These are phyloP conservation scores for Globisporangium cylindrosporum DNA, from an alignment of 352 stramenopile genomes.

Conservation along the genomic window DNA sequence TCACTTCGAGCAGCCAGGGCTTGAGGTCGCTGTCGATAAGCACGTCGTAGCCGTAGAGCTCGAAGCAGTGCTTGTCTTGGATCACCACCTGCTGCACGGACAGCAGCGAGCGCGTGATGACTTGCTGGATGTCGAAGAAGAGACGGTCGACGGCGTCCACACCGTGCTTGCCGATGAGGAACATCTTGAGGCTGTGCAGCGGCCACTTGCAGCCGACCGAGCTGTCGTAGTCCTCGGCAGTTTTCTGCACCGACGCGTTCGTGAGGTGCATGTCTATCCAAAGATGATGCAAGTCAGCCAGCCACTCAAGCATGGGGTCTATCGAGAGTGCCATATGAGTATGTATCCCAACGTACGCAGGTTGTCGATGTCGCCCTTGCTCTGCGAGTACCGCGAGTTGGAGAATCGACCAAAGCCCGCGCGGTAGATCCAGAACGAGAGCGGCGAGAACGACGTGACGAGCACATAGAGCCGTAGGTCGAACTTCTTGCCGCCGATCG, in stretches of 20 bases:
- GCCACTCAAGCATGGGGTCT: neutral
- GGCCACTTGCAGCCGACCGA: conserved; percentile 67
- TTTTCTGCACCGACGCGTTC: conserved; percentile 92
- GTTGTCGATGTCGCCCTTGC: conserved; percentile 31
- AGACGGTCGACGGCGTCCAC: conserved; percentile 52
- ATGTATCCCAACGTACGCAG: conserved; percentile 19
- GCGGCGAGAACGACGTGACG: conserved; percentile 52
- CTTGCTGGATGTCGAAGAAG: conserved; percentile 79
- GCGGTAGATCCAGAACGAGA: conserved; percentile 45
- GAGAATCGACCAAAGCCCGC: conserved; percentile 81
- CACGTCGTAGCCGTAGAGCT: conserved; percentile 90
- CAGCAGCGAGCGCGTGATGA: conserved; percentile 83
- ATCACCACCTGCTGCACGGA: conserved; percentile 87
- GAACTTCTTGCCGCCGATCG: conserved; percentile 91
- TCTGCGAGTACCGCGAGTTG: conserved; percentile 24
- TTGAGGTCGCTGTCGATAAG: conserved; percentile 82
- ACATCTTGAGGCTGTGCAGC: conserved; percentile 54
- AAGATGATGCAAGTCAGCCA: neutral
- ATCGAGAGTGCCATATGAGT: neutral
- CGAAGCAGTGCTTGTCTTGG: conserved; percentile 89
- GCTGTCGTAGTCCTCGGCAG: conserved; percentile 71
- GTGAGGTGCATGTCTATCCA: conserved; percentile 91
- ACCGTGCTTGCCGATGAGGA: conserved; percentile 70
- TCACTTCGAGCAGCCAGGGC: conserved; percentile 87
- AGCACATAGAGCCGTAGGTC: conserved; percentile 89